Conservation (phyloP, 805 yeast genomes). For the Ogataea trehalophila region DNA sequence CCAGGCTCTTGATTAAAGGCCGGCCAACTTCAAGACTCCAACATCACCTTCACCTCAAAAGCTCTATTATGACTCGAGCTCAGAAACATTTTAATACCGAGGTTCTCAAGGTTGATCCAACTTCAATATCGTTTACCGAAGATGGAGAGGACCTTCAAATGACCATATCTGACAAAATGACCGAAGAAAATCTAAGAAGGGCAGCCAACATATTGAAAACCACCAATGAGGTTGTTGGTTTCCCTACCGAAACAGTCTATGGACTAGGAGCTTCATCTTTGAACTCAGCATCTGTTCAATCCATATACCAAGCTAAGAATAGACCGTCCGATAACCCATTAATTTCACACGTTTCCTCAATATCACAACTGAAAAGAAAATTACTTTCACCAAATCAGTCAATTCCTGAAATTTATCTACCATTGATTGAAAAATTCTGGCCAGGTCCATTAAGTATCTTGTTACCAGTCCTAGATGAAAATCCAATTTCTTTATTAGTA, state of each 20-base stretch:
- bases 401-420: constrained; percentile 65
- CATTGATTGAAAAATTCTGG: constrained; percentile 72
- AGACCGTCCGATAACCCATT: constrained; percentile 95
- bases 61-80: neutral
- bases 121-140: constrained; percentile 43
- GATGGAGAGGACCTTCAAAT: constrained; percentile 27
- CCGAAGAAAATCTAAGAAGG: constrained; percentile 42
- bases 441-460: constrained; percentile 94
- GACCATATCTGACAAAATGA: constrained; percentile 44
- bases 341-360: constrained; percentile 81
- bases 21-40: neutral
- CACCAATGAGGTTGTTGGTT: constrained; percentile 68
- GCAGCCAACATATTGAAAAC: constrained; percentile 57
- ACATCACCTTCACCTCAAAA: neutral
- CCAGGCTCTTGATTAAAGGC: neutral
- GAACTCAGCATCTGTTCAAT: constrained; percentile 62
- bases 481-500: constrained; percentile 63
- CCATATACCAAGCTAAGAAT: constrained; percentile 83
- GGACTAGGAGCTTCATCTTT: constrained; percentile 90
- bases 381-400: constrained; percentile 39
- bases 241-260: constrained; percentile 96
- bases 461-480: constrained; percentile 49
- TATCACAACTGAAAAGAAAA: constrained; percentile 60
- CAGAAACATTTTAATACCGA: constrained; percentile 28
- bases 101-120: constrained; percentile 52